phyloP scores from a whole-genome alignment of 78 protist genomes.

The slime mould (Dictyostelium discoideum) region dicty_2.7 NC_007088.5:4780501-4781000 shows the following conservation, averaged over 20 bases:
- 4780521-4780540: background rate
- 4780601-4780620: background rate
- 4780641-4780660: background rate
- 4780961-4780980: background rate
- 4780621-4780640: background rate
- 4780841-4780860: background rate
- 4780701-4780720: background rate
- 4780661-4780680: background rate
- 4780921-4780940: no score
- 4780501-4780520: background rate
- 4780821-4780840: background rate
- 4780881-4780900: background rate
- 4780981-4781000: background rate
- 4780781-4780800: background rate
- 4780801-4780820: background rate
- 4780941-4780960: background rate
- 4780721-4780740: background rate
- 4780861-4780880: background rate
- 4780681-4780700: background rate
- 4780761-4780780: background rate
- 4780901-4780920: background rate
- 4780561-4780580: background rate
- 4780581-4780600: slow-evolving; percentile 5
- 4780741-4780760: background rate
- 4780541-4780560: background rate